Conservation (phyloP, 2,329 filamentous ascomycete genomes). For the Monosporascus ibericus region DNA sequence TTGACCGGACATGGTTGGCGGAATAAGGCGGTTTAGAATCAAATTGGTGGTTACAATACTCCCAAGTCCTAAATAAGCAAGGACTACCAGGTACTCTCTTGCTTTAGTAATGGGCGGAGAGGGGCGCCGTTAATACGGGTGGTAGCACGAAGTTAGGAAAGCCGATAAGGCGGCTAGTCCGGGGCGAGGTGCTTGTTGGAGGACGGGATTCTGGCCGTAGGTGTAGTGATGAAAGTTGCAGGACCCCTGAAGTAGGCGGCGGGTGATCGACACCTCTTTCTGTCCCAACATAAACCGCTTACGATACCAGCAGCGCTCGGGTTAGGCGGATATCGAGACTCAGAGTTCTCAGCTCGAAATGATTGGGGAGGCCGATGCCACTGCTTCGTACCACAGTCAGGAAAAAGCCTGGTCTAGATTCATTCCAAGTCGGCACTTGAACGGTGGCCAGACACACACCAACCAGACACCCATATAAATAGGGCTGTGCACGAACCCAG, state of each 20-base stretch:
- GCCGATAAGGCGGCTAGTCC: too few relatives aligned
- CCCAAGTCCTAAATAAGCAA: neutral
- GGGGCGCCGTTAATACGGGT: neutral
- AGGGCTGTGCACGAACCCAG: too few relatives aligned
- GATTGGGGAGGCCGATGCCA: neutral
- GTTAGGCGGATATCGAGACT: neutral
- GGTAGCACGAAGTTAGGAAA: too few relatives aligned
- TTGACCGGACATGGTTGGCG: slow-evolving; percentile 18
- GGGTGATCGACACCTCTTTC: neutral
- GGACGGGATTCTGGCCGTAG: too few relatives aligned
- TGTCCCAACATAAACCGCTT: neutral
- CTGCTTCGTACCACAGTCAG: neutral
- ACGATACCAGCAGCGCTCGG: neutral
- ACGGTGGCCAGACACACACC: neutral
- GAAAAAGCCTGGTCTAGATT: neutral
- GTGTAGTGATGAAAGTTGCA: neutral
- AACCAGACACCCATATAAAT: neutral
- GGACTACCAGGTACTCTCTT: too few relatives aligned
- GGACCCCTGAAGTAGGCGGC: neutral
- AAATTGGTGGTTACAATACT: neutral
- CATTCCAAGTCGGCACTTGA: neutral
- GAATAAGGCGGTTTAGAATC: slow-evolving; percentile 4
- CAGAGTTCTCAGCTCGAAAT: neutral
- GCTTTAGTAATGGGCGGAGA: neutral
- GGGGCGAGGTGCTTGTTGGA: too few relatives aligned